Conservation (phyloP, 805 yeast genomes). For the Cyberlindnera amylophila region DNA sequence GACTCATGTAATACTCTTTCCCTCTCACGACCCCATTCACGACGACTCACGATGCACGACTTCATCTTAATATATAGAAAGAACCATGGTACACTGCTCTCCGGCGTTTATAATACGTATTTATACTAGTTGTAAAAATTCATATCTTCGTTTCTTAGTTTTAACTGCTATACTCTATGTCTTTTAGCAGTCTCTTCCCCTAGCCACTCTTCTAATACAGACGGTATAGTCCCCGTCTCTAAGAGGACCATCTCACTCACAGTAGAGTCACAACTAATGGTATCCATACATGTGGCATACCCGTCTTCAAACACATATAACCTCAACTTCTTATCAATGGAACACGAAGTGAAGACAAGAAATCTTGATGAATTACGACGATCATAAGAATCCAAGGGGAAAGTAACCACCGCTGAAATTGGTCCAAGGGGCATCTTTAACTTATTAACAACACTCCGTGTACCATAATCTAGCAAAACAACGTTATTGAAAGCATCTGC, state of each 20-base stretch:
- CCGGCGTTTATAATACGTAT: too few relatives aligned
- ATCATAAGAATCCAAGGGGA: constrained; percentile 6
- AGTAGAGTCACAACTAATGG: constrained; percentile 2
- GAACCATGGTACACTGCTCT: too few relatives aligned
- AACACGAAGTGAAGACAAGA: constrained; percentile 11
- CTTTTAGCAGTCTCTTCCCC: constrained; percentile 4
- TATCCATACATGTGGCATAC: constrained; percentile 7
- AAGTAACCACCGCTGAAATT: constrained; percentile 12
- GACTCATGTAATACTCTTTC: not conserved
- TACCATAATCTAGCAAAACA: constrained; percentile 12
- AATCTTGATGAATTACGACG: constrained; percentile 5
- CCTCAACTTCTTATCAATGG: constrained; percentile 13
- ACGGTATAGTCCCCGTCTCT: constrained; percentile 6
- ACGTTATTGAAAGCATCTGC: constrained; percentile 24
- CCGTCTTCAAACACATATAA: constrained; percentile 17
- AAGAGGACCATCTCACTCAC: constrained; percentile 10
- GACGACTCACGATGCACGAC: not conserved
- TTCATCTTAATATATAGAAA: too few relatives aligned
- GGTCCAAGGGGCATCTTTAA: constrained; percentile 24
- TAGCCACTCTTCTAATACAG: constrained; percentile 5
- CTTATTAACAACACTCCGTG: constrained; percentile 9
- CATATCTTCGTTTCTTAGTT: not conserved
- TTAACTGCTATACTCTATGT: constrained; percentile 1
- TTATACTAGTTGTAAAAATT: not conserved
- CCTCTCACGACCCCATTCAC: not conserved